Evolutionary conservation across 495 filamentous ascomycete species (phyloP).

Genomic region (Halenospora varia): DNA sequence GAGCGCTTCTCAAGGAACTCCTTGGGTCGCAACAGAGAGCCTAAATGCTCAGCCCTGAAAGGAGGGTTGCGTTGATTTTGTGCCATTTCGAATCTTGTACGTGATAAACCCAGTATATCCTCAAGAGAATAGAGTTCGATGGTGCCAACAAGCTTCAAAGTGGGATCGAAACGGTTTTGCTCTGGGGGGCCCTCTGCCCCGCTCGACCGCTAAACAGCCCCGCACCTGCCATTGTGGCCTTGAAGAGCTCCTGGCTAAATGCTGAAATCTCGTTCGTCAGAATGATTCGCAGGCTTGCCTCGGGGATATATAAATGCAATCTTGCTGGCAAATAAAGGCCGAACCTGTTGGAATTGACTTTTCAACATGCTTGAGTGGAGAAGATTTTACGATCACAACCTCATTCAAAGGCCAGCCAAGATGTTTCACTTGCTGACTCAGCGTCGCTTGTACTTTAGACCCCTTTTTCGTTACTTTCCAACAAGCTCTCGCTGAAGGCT

Average conservation of each 20-base stretch:
- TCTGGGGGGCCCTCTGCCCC: no score
- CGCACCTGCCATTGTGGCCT: background rate
- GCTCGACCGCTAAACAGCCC: background rate
- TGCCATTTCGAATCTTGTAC: background rate
- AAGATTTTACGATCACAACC: background rate
- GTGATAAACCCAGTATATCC: background rate
- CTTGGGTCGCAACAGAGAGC: constrained; percentile 43
- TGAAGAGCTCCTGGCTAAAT: background rate
- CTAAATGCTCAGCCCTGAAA: constrained; percentile 85
- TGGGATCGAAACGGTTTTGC: background rate
- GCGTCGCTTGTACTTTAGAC: no score
- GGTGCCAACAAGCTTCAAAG: background rate
- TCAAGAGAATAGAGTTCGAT: background rate
- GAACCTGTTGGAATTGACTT: background rate
- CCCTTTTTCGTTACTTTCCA: no score
- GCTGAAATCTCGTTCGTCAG: background rate
- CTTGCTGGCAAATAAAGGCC: background rate
- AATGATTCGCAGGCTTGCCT: background rate
- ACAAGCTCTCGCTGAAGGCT: no score
- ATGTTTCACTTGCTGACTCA: no score
- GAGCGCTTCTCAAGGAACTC: constrained; percentile 37
- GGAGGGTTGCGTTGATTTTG: constrained; percentile 44
- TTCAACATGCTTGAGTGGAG: background rate
- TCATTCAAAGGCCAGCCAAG: no score
- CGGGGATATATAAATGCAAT: background rate